Percentiles rank a stretch among this genome's conserved stretches.
These are phyloP conservation scores for Oryza coarctata DNA, from an alignment of 176 grass and related monocot species.

Conservation along the genomic window DNA sequence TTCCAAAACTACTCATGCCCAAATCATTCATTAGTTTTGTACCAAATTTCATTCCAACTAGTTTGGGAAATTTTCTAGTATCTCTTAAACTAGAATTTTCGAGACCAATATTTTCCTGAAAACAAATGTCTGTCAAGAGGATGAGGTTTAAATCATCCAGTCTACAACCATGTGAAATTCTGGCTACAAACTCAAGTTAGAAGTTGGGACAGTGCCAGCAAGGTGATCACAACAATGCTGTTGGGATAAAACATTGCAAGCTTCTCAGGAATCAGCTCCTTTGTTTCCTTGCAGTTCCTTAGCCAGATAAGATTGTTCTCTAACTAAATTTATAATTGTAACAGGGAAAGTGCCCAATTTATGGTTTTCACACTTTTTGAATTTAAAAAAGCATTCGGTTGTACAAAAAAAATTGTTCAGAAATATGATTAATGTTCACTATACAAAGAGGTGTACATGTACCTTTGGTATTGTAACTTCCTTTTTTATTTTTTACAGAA, in stretches of 20 bases:
- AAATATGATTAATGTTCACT: background rate
- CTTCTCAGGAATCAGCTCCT: background rate
- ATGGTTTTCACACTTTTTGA: background rate
- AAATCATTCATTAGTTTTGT: conserved; percentile 5
- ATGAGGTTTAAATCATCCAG: background rate
- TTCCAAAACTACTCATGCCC: background rate
- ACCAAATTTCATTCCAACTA: conserved; percentile 4
- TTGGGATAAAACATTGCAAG: background rate
- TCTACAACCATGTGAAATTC: background rate
- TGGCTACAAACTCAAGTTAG: background rate
- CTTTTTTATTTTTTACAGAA: background rate
- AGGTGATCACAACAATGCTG: background rate
- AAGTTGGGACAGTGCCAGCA: background rate
- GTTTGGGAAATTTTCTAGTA: background rate
- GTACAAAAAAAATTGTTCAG: background rate
- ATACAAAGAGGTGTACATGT: background rate
- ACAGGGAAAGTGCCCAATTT: background rate
- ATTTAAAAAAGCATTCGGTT: background rate
- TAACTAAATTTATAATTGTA: background rate
- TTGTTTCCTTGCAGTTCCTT: background rate
- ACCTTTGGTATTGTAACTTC: background rate
- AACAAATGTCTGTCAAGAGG: background rate
- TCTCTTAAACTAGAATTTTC: background rate
- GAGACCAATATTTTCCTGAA: background rate
- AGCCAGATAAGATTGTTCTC: background rate